Percentiles rank a stretch among this genome's conserved stretches.
These are phyloP conservation scores for Wickerhamomyces rabaulensis DNA, from an alignment of 805 yeast species.

Conservation along the genomic window DNA sequence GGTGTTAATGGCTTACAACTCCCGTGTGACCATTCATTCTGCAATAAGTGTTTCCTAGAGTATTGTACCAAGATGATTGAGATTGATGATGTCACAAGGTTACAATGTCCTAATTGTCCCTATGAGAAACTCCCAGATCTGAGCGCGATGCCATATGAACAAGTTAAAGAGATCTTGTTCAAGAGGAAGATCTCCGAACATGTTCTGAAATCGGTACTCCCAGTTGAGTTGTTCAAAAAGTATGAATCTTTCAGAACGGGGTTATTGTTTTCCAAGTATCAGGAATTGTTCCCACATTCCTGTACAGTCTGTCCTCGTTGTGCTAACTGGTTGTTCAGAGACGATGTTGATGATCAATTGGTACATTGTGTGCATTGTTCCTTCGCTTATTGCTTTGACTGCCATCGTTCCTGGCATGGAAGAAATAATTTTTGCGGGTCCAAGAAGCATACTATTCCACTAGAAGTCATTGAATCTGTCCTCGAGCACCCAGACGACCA, in stretches of 20 bases:
- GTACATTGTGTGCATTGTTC: slow-evolving; percentile 45
- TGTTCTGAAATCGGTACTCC: background rate
- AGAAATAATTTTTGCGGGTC: slow-evolving; percentile 39
- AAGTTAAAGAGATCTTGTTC: slow-evolving; percentile 35
- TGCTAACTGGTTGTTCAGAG: slow-evolving; percentile 39
- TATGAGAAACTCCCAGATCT: slow-evolving; percentile 17
- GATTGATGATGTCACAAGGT: slow-evolving; percentile 42
- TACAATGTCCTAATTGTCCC: slow-evolving; percentile 54
- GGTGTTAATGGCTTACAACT: slow-evolving; percentile 35
- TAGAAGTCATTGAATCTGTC: slow-evolving; percentile 22
- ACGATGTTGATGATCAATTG: slow-evolving; percentile 39
- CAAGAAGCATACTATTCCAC: slow-evolving; percentile 25
- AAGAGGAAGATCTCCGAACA: slow-evolving; percentile 30
- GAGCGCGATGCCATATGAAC: slow-evolving; percentile 19
- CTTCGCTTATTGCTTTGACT: slow-evolving; percentile 50
- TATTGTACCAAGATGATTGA: slow-evolving; percentile 38
- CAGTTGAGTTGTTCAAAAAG: slow-evolving; percentile 30
- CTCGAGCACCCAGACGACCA: slow-evolving; percentile 25
- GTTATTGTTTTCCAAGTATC: slow-evolving; percentile 23
- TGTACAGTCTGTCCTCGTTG: slow-evolving; percentile 54
- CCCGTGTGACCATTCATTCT: slow-evolving; percentile 46
- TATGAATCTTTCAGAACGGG: slow-evolving; percentile 22
- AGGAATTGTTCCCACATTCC: slow-evolving; percentile 40
- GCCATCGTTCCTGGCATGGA: slow-evolving; percentile 62
- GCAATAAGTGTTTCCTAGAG: slow-evolving; percentile 38